phyloP scores from a whole-genome alignment of 345 rosid genomes.

The Heritiera fomes region DNA sequence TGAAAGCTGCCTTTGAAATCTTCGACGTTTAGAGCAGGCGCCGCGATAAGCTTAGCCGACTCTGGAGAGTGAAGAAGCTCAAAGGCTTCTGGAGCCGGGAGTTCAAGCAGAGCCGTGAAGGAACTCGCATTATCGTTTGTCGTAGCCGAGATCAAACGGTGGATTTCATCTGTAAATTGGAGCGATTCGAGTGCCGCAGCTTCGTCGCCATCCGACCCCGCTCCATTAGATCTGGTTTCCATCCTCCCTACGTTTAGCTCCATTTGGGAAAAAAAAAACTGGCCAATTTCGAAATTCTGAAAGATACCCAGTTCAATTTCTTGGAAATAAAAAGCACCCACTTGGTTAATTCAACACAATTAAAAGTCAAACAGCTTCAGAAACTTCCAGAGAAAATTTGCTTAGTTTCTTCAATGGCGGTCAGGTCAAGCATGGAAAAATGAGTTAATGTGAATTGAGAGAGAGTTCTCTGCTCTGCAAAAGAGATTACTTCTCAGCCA shows the following conservation, averaged over 20 bases:
- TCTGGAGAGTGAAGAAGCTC: slow-evolving; percentile 62
- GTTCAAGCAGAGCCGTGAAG: slow-evolving; percentile 68
- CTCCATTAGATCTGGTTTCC: slow-evolving; percentile 47
- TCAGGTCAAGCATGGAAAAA: slow-evolving; percentile 16
- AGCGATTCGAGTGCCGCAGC: slow-evolving; percentile 43
- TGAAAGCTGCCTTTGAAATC: slow-evolving; percentile 32
- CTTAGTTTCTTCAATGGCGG: slow-evolving; percentile 12
- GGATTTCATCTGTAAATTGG: slow-evolving; percentile 57
- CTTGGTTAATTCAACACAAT: slow-evolving; percentile 16
- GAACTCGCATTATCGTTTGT: slow-evolving; percentile 47
- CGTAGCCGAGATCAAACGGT: slow-evolving; percentile 41
- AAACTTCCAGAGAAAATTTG: background rate
- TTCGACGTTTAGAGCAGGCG: slow-evolving; percentile 14
- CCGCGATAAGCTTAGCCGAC: slow-evolving; percentile 25
- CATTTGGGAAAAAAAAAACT: slow-evolving; percentile 24
- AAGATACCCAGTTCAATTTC: slow-evolving; percentile 9
- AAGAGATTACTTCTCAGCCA: slow-evolving; percentile 19
- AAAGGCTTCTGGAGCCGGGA: slow-evolving; percentile 59
- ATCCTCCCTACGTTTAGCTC: slow-evolving; percentile 41
- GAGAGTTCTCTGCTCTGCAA: background rate
- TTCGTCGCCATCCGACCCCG: slow-evolving; percentile 24
- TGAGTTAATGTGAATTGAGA: background rate
- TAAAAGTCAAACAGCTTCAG: background rate
- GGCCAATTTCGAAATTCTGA: slow-evolving; percentile 7
- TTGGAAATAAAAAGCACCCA: background rate